phyloP scores from a whole-genome alignment of 768 basidiomycete species.

The Termitomyces sp. region DNA sequence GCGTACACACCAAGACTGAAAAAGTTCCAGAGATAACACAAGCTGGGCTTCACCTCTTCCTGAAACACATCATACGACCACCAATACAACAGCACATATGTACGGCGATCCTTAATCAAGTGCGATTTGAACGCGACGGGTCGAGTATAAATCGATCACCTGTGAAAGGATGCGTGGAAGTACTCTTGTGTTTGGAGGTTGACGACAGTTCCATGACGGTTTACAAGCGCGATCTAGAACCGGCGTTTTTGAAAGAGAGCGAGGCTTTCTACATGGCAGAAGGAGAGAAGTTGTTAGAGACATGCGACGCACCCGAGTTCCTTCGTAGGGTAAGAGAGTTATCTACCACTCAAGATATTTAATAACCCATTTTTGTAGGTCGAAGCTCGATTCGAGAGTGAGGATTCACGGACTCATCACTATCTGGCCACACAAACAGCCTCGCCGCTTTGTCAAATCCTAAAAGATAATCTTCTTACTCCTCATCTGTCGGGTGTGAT shows the following conservation, averaged over 20 bases:
- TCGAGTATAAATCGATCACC: constrained; percentile 89
- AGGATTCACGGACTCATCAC: constrained; percentile 80
- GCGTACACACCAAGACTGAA: constrained; percentile 76
- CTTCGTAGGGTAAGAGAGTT: constrained; percentile 64
- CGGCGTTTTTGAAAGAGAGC: constrained; percentile 73
- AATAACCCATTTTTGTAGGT: constrained; percentile 44
- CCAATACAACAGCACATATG: constrained; percentile 85
- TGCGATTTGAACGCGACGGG: constrained; percentile 89
- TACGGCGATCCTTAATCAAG: constrained; percentile 78
- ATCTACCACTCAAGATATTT: neutral
- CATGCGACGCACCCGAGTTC: constrained; percentile 80
- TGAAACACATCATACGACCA: constrained; percentile 71
- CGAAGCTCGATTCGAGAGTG: constrained; percentile 76
- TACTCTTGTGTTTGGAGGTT: constrained; percentile 67
- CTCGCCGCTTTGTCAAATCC: constrained; percentile 62
- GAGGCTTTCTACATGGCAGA: constrained; percentile 76
- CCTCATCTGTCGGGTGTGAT: constrained; percentile 76
- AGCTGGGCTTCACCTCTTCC: constrained; percentile 79
- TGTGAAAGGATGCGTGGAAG: constrained; percentile 84
- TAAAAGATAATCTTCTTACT: constrained; percentile 74
- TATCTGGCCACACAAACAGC: constrained; percentile 81
- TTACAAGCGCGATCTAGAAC: constrained; percentile 85
- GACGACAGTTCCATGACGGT: constrained; percentile 51
- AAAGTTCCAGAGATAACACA: constrained; percentile 78
- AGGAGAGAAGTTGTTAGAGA: constrained; percentile 63